Evolutionary conservation across 805 yeast genomes (phyloP).

Genomic region (Starmera pachycereana): DNA sequence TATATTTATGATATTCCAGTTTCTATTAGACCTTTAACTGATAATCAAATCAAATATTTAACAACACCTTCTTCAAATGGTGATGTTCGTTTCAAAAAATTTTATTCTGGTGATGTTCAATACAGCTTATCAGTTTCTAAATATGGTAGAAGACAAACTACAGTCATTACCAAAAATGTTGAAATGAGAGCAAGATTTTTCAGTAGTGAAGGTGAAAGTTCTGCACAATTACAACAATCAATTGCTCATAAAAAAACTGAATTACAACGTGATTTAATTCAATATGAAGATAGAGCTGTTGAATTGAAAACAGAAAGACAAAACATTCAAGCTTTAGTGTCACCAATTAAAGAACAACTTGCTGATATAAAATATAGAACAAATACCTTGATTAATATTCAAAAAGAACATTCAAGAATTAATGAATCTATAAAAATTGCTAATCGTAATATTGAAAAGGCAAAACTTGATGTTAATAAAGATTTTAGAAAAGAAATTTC

Average conservation of each 20-base stretch:
- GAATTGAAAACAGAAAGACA: slow-evolving; percentile 1
- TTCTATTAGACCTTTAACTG: slow-evolving; percentile 33
- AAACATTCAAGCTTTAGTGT: slow-evolving; percentile 5
- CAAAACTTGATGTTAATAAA: slow-evolving; percentile 27
- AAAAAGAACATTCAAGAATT: slow-evolving; percentile 12
- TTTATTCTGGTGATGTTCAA: slow-evolving; percentile 48
- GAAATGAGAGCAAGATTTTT: slow-evolving; percentile 5
- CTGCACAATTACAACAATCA: background rate
- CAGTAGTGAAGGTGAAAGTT: slow-evolving; percentile 10
- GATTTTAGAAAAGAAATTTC: slow-evolving; percentile 32
- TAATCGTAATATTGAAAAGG: slow-evolving; percentile 21
- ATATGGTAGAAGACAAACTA: slow-evolving; percentile 51
- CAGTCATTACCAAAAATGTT: slow-evolving; percentile 8
- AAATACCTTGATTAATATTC: slow-evolving; percentile 7
- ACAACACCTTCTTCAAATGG: slow-evolving; percentile 29
- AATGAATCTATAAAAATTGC: slow-evolving; percentile 19
- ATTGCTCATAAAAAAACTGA: background rate
- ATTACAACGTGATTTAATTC: background rate
- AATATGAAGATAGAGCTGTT: slow-evolving; percentile 1
- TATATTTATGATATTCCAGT: slow-evolving; percentile 55
- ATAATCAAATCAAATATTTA: slow-evolving; percentile 27
- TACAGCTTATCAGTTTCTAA: slow-evolving; percentile 44
- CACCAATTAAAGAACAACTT: slow-evolving; percentile 6
- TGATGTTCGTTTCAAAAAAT: slow-evolving; percentile 37
- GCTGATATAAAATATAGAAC: slow-evolving; percentile 15